Base-by-base conservation (phyloP, 164 flowering plant genomes). In the Hamamelis virginiana region DNA sequence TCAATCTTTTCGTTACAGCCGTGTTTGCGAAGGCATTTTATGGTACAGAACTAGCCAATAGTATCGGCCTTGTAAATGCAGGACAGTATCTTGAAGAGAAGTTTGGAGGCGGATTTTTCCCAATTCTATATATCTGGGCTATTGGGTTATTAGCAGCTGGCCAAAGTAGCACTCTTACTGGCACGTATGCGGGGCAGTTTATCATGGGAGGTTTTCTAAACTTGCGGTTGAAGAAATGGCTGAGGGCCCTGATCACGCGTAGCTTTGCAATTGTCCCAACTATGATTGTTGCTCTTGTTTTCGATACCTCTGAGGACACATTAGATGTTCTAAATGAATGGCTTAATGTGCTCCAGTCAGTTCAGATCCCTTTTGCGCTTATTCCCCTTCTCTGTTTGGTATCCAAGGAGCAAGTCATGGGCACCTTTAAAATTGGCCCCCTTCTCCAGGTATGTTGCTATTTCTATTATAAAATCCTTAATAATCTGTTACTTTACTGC, bases 181-280 rank as follows among this genome's bases (percentile, higher is more conserved):
- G 93, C 9, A 89, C 93, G 12, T 89, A 89, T 74, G 93, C 93
- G 0, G 93, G 93, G 44, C 93, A 89, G 72, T 89, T 89, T 63
- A 89, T 89, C 38, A 89, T 89, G 93, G 89, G 91, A 9, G 93
- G 93, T 1, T 89, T 89, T 48, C 72, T 89, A 25, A 81, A 85
- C 68, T 38, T 89, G 74, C 69, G 80, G 72, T 38, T 89, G 78
- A 85, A 84, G 72, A 85, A 89, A 77, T 89, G 93, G 93, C 3
- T 80, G 47, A 78, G 93, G 72, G 85, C 93, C 15, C 53, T 89
- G 76, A 89, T 89, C 23, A 89, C 93, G 0, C 79, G 93, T 43
- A 89, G 91, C 77, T 89, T 28, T 75, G 93, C 93, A 4, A 87
- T 89, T 47, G 50, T 89, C 41, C 93, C 93, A 6, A 87, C 93